Evolutionary conservation across 2,329 filamentous ascomycete genomes (phyloP), one percentile per base, ranked within the genome.

Genomic region (Penicillium sp.): DNA sequence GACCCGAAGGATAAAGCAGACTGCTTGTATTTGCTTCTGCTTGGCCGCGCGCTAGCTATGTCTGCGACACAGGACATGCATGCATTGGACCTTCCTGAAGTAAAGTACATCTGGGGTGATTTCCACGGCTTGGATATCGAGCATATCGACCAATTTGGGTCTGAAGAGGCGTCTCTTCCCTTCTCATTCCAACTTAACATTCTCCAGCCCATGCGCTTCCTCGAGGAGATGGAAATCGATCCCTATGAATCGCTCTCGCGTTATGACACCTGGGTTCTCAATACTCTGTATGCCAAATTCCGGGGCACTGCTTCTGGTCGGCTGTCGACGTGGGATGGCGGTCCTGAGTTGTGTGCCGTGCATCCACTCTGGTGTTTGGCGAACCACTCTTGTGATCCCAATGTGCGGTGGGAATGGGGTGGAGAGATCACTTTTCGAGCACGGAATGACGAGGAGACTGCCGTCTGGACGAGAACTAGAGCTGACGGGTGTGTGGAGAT

Each of bases 351-450:
- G 5, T 91, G 91, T 27, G 93, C 93, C 27, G 93, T 98, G 27
- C 93, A 98, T 76, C 92, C 93, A 2, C 86, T 96, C 65, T 99
- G 95, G 92, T 98, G 93, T 75, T 81, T 98, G 29, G 93, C 93
- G 27, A 99, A 99, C 69, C 95, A 99, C 73, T 91, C 92, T 72
- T 99, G 95, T 75, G 87, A 96, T 70, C 95, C 95, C 9, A 97
- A 96, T 73, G 92, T 98, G 39, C 85, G 85, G 3, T 99, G 95
- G 95, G 90, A 96, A 68, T 97, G 93, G 91, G 87, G 89, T 48
- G 72, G 71, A 5, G 73, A 77, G 63, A 76, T 77, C 54, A 74
- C 70, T 3, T 75, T 76, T 64, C 64, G 70, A 19, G 74, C 70
- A 13, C 61, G 75, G 22, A 63, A 55, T 27, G 58, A 64, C 26